Conservation (phyloP, 139 green algal species). For the Chlorella sp. region DNA sequence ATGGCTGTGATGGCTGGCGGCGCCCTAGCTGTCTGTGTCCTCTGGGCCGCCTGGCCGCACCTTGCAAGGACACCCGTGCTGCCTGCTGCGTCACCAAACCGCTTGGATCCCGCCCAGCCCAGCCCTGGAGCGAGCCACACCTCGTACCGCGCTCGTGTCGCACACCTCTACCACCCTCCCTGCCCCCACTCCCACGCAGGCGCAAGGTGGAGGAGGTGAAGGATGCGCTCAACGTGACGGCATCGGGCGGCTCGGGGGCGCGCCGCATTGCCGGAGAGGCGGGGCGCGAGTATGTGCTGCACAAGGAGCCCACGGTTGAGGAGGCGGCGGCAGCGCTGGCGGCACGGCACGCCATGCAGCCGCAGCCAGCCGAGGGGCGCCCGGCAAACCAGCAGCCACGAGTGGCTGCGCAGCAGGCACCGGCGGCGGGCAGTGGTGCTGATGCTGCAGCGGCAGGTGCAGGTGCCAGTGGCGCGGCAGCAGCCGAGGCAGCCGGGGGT, state of each 20-base stretch:
- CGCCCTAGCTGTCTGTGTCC: too few relatives aligned
- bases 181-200: slow-evolving; percentile 24
- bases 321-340: not conserved
- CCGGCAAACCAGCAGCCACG: not conserved
- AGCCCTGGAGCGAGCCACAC: not conserved
- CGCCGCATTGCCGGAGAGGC: slow-evolving; percentile 65
- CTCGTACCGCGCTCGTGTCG: not conserved
- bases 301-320: slow-evolving; percentile 29
- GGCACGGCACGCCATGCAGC: not conserved
- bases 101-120: too few relatives aligned
- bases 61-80: too few relatives aligned
- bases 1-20: too few relatives aligned
- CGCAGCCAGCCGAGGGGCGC: not conserved
- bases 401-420: not conserved
- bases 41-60: too few relatives aligned
- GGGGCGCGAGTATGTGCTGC: slow-evolving; percentile 75
- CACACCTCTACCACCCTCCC: not conserved
- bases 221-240: slow-evolving; percentile 39
- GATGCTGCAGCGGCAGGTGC: not conserved
- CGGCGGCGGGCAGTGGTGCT: not conserved
- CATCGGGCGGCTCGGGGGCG: not conserved
- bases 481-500: not conserved
- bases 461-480: not conserved
- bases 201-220: slow-evolving; percentile 50
- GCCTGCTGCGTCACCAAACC: too few relatives aligned